Evolutionary conservation across 371 early-diverging fungal genomes (phyloP).

Genomic region (Chytridium lagenaria): DNA sequence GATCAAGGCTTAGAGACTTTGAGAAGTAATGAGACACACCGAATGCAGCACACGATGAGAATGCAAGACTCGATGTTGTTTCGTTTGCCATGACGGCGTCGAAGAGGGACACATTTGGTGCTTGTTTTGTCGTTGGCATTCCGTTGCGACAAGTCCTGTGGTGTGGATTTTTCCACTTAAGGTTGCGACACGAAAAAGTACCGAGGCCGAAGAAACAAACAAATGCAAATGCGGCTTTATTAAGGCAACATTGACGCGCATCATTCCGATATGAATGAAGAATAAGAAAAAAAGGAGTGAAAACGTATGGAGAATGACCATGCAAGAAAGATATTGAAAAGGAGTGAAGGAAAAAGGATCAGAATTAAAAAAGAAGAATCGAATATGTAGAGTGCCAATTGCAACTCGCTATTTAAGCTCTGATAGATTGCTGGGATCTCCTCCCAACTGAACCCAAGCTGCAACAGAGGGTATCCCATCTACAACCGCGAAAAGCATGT

Average conservation of each 20-base stretch:
- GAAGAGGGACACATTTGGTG: conserved; percentile 1
- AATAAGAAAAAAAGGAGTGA: too few relatives aligned
- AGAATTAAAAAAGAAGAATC: background rate
- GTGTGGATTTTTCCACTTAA: too few relatives aligned
- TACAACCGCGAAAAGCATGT: conserved; percentile 44
- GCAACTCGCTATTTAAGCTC: background rate
- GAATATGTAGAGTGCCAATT: background rate
- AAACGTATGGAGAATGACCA: too few relatives aligned
- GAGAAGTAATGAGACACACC: conserved; percentile 3
- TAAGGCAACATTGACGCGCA: background rate
- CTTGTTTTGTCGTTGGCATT: background rate
- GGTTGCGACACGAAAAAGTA: too few relatives aligned
- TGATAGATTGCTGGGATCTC: background rate
- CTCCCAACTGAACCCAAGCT: conserved; percentile 19
- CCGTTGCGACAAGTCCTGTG: too few relatives aligned
- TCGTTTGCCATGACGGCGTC: background rate
- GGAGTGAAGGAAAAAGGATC: background rate
- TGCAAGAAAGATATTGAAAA: background rate
- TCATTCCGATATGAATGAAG: background rate
- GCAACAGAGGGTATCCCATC: conserved; percentile 61
- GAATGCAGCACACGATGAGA: conserved; percentile 42
- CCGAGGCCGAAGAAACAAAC: too few relatives aligned
- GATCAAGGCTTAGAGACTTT: background rate
- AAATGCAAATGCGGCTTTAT: background rate
- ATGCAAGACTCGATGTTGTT: conserved; percentile 21